Conservation (phyloP, 1,284 basidiomycete species). For the Fomitopsis palustris region DNA sequence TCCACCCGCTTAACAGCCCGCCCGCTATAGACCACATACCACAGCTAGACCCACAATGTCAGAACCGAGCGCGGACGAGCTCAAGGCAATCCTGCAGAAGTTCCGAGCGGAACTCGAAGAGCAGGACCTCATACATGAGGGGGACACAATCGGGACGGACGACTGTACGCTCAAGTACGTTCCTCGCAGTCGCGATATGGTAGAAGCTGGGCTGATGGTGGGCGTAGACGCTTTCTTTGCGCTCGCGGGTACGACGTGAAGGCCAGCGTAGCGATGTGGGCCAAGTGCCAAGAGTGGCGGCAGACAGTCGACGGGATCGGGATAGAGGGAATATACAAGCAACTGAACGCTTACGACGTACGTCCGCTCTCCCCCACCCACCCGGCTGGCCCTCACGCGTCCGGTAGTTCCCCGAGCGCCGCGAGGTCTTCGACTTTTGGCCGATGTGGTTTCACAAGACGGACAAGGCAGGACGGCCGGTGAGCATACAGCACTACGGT, state of each 20-base stretch:
- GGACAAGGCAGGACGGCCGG: slow-evolving; percentile 67
- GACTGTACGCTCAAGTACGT: slow-evolving; percentile 53
- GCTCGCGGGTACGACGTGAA: slow-evolving; percentile 57
- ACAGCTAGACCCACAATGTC: slow-evolving; percentile 7
- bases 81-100: slow-evolving; percentile 18
- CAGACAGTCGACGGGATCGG: slow-evolving; percentile 51
- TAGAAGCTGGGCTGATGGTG: background rate
- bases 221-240: slow-evolving; percentile 59
- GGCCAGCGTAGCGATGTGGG: slow-evolving; percentile 54
- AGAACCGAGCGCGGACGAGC: slow-evolving; percentile 8
- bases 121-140: slow-evolving; percentile 53
- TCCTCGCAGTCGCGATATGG: background rate
- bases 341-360: slow-evolving; percentile 61
- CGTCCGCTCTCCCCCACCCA: slow-evolving; percentile 19
- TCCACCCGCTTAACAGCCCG: background rate
- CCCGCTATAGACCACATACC: background rate
- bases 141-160: slow-evolving; percentile 61
- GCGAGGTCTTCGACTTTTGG: slow-evolving; percentile 67
- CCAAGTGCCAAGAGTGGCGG: slow-evolving; percentile 59
- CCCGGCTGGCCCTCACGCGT: background rate
- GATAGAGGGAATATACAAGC: slow-evolving; percentile 52
- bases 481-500: slow-evolving; percentile 66
- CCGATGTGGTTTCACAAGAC: slow-evolving; percentile 75
- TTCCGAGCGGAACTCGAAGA: slow-evolving; percentile 49
- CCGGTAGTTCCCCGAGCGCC: slow-evolving; percentile 61